Evolutionary conservation across 306 rosid genomes (phyloP).

Genomic region (Senna siamea): DNA sequence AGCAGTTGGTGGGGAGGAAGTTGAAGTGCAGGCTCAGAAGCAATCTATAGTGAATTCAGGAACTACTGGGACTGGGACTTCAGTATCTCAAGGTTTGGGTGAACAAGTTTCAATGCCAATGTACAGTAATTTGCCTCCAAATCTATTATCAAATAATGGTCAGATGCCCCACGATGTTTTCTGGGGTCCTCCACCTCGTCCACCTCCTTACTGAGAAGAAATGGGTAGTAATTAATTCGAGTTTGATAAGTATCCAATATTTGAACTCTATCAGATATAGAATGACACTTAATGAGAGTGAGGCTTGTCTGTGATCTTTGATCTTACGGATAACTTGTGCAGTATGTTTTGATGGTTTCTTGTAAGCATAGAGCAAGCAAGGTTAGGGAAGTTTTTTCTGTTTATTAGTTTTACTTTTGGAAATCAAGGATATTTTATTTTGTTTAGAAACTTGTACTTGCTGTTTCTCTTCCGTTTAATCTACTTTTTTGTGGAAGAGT

Average conservation of each 20-base stretch:
- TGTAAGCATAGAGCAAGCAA: constrained; percentile 38
- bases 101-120: constrained; percentile 54
- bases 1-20: constrained; percentile 42
- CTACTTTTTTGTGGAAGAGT: background rate
- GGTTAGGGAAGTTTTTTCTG: constrained; percentile 20
- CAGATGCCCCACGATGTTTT: constrained; percentile 56
- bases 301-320: too few species aligned
- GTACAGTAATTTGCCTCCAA: constrained; percentile 52
- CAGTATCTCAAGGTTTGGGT: constrained; percentile 49
- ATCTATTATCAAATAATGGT: constrained; percentile 53
- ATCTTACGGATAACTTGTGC: too few species aligned
- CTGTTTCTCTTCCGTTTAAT: constrained; percentile 5
- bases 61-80: constrained; percentile 29
- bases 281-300: too few species aligned
- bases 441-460: background rate
- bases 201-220: too few species aligned
- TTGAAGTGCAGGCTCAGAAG: constrained; percentile 42
- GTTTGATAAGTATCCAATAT: too few species aligned
- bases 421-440: background rate
- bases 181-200: constrained; percentile 61
- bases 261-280: too few species aligned
- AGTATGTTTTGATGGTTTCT: constrained; percentile 23
- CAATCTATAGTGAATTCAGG: constrained; percentile 50
- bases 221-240: too few species aligned
- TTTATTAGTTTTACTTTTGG: constrained; percentile 34